Conservation (phyloP, 1,284 basidiomycete species). For the Microbotryum lychnidis-dioicae region DNA sequence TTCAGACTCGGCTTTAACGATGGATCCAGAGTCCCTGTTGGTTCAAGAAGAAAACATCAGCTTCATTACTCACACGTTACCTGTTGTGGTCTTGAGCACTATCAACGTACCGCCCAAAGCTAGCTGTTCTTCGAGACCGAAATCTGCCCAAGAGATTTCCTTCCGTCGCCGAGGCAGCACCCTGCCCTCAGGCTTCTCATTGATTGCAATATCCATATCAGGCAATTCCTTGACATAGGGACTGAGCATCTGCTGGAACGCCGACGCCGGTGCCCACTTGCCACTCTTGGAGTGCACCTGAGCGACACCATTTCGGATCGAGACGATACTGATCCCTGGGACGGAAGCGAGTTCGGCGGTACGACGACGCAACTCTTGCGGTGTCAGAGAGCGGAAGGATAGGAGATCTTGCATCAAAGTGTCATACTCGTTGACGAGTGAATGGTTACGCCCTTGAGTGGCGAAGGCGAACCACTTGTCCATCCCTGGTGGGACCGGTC, state of each 20-base stretch:
- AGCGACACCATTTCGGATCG: slow-evolving; percentile 30
- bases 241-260: slow-evolving; percentile 59
- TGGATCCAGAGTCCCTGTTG: slow-evolving; percentile 41
- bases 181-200: slow-evolving; percentile 81
- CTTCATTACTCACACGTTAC: not conserved
- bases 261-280: slow-evolving; percentile 57
- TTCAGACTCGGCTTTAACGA: slow-evolving; percentile 37
- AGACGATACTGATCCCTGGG: slow-evolving; percentile 33
- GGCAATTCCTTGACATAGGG: slow-evolving; percentile 54
- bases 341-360: slow-evolving; percentile 49
- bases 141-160: slow-evolving; percentile 24
- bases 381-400: slow-evolving; percentile 67
- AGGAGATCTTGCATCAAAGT: slow-evolving; percentile 66
- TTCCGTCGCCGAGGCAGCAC: slow-evolving; percentile 68
- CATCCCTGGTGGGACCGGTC: slow-evolving; percentile 77
- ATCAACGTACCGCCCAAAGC: slow-evolving; percentile 36
- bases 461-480: slow-evolving; percentile 83
- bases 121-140: slow-evolving; percentile 27
- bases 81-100: not conserved
- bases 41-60: not conserved
- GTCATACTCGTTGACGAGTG: slow-evolving; percentile 86
- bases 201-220: slow-evolving; percentile 84
- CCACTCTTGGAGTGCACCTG: slow-evolving; percentile 48
- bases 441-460: slow-evolving; percentile 54
- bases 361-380: slow-evolving; percentile 61